Evolutionary conservation across 1,284 basidiomycete species (phyloP).

Genomic region (Austropuccinia psidii): DNA sequence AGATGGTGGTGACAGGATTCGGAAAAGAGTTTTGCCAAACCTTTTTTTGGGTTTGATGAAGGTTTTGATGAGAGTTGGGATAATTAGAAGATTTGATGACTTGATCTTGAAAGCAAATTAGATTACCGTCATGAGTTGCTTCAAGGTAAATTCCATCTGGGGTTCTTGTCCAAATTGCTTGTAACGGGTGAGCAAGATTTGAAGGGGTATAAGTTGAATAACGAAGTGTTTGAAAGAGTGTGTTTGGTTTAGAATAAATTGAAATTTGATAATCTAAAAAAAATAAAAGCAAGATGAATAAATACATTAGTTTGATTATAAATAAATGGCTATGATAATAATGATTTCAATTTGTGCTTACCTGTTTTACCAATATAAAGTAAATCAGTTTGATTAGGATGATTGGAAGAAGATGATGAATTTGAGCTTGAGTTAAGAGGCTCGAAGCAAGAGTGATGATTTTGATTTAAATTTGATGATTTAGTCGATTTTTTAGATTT

Average conservation of each 20-base stretch:
- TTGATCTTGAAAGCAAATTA: slow-evolving; percentile 60
- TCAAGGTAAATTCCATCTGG: slow-evolving; percentile 70
- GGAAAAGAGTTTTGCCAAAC: slow-evolving; percentile 59
- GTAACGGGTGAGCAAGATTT: slow-evolving; percentile 47
- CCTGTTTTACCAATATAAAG: slow-evolving; percentile 74
- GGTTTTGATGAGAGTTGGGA: neutral
- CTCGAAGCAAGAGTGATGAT: neutral
- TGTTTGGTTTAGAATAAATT: slow-evolving; percentile 45
- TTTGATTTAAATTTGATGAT: slow-evolving; percentile 52
- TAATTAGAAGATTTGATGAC: slow-evolving; percentile 43
- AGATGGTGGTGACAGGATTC: slow-evolving; percentile 53
- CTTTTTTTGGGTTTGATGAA: slow-evolving; percentile 4
- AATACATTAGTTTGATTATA: neutral
- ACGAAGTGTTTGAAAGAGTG: slow-evolving; percentile 62
- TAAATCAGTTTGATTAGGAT: slow-evolving; percentile 45
- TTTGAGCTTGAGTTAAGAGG: slow-evolving; percentile 1
- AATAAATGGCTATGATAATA: neutral
- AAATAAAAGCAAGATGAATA: neutral
- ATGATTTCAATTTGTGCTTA: slow-evolving; percentile 48
- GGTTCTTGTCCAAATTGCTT: slow-evolving; percentile 61
- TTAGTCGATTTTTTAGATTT: too few relatives aligned
- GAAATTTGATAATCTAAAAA: slow-evolving; percentile 47
- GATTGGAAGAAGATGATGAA: slow-evolving; percentile 37
- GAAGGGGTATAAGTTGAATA: slow-evolving; percentile 61
- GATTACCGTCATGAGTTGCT: slow-evolving; percentile 63